A percentile compares a stretch with the other conserved stretches of the same genome.
phyloP scores from a whole-genome alignment of 2,329 filamentous ascomycete species.

The Diplodia seriata region DNA sequence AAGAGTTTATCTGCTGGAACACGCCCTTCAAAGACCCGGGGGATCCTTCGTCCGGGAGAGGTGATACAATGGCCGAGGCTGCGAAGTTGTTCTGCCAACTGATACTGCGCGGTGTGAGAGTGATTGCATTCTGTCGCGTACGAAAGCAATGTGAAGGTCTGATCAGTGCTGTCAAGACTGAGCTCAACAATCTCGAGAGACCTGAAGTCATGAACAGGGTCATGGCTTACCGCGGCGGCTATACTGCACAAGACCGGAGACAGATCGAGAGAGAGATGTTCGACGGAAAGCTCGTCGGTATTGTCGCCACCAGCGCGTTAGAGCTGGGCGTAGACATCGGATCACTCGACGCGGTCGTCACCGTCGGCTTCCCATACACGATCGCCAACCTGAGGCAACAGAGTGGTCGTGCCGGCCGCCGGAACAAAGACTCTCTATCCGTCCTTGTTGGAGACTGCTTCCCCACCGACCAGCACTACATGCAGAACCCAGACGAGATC shows the following conservation, averaged over 20 bases:
- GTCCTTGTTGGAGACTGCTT: constrained; percentile 89
- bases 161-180: constrained; percentile 77
- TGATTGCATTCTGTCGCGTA: constrained; percentile 91
- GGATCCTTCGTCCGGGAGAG: constrained; percentile 85
- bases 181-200: constrained; percentile 75
- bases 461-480: constrained; percentile 92
- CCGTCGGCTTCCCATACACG: constrained; percentile 92
- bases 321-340: constrained; percentile 97
- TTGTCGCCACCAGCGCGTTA: constrained; percentile 90
- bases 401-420: constrained; percentile 86
- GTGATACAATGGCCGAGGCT: constrained; percentile 82
- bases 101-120: constrained; percentile 83
- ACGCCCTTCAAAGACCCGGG: constrained; percentile 90
- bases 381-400: constrained; percentile 95
- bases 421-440: constrained; percentile 92
- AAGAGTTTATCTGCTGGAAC: constrained; percentile 98
- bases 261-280: constrained; percentile 97
- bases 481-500: constrained; percentile 93
- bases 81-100: constrained; percentile 90
- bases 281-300: constrained; percentile 88
- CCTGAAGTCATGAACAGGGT: constrained; percentile 78
- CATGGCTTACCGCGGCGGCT: constrained; percentile 95
- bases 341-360: constrained; percentile 89
- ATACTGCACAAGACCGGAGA: constrained; percentile 87
- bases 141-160: constrained; percentile 88